A percentile compares a stretch with the other conserved stretches of the same genome.
Evolutionary conservation across 1,284 basidiomycete genomes (phyloP).

Genomic region (Moniliophthora roreri): DNA sequence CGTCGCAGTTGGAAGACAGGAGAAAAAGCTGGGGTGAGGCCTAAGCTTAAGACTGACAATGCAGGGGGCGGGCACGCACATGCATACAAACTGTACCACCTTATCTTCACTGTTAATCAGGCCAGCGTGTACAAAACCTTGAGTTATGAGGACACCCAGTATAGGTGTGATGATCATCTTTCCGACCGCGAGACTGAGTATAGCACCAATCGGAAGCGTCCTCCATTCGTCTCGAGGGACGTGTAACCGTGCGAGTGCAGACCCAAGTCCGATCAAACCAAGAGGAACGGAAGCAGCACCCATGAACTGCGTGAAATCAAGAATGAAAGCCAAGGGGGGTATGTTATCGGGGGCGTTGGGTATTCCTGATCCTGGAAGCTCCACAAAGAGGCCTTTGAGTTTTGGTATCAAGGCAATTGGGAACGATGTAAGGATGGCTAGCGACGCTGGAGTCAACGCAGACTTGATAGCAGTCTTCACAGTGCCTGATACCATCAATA

Average conservation of each 20-base stretch:
- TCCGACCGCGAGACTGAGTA: slow-evolving; percentile 55
- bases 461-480: slow-evolving; percentile 37
- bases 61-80: too few relatives aligned
- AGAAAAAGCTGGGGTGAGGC: slow-evolving; percentile 68
- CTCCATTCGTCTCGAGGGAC: slow-evolving; percentile 51
- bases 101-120: slow-evolving; percentile 57
- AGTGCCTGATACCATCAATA: slow-evolving; percentile 14
- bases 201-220: slow-evolving; percentile 66
- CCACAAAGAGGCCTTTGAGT: slow-evolving; percentile 72
- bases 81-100: slow-evolving; percentile 68
- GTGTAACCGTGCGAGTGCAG: slow-evolving; percentile 67
- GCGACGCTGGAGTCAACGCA: slow-evolving; percentile 52
- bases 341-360: slow-evolving; percentile 71
- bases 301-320: slow-evolving; percentile 68
- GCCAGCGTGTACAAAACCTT: slow-evolving; percentile 47
- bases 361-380: slow-evolving; percentile 49
- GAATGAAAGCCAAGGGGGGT: slow-evolving; percentile 68
- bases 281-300: slow-evolving; percentile 74
- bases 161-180: slow-evolving; percentile 73
- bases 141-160: slow-evolving; percentile 63
- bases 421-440: slow-evolving; percentile 67
- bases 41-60: too few relatives aligned
- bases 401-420: slow-evolving; percentile 64
- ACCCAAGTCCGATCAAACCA: slow-evolving; percentile 72
- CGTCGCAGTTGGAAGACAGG: slow-evolving; percentile 66